Evolutionary conservation across 1,139 yeast genomes (phyloP).

Genomic region (Saccharomyces hybrid): DNA sequence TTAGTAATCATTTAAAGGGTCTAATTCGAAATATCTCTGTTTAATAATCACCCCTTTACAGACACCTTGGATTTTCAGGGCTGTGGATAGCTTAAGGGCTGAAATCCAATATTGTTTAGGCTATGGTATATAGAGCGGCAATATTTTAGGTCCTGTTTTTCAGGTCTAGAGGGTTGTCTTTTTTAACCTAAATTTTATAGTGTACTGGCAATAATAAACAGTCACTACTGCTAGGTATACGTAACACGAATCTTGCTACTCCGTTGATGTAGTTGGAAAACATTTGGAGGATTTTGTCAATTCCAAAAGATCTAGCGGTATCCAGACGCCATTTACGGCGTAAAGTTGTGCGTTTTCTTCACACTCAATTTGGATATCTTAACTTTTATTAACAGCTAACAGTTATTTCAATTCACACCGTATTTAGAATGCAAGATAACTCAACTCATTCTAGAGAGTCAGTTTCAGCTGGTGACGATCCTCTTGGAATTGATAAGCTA

Average conservation of each 20-base stretch:
- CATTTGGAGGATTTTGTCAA: too few species aligned
- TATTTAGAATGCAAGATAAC: not conserved
- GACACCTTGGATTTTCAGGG: not conserved
- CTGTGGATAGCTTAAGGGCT: not conserved
- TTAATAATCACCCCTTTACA: not conserved
- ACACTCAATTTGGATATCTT: not conserved
- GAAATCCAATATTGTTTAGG: not conserved
- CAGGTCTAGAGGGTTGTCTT: too few species aligned
- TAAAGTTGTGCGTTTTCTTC: not conserved
- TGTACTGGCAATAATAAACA: too few species aligned
- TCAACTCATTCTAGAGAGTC: conserved; percentile 1
- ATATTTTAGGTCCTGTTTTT: too few species aligned
- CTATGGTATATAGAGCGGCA: too few species aligned
- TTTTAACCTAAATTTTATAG: too few species aligned
- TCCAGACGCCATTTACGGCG: not conserved
- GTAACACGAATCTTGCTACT: too few species aligned
- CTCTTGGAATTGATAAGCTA: conserved; percentile 51
- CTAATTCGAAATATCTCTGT: not conserved
- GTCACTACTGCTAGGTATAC: too few species aligned
- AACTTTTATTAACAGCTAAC: not conserved
- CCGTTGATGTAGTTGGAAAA: too few species aligned
- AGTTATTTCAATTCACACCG: not conserved
- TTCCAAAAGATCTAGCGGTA: too few species aligned
- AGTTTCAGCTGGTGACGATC: conserved; percentile 40
- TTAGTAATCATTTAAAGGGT: too few species aligned